Evolutionary conservation across 1,284 basidiomycete genomes (phyloP).

Genomic region (Naganishia sp.): DNA sequence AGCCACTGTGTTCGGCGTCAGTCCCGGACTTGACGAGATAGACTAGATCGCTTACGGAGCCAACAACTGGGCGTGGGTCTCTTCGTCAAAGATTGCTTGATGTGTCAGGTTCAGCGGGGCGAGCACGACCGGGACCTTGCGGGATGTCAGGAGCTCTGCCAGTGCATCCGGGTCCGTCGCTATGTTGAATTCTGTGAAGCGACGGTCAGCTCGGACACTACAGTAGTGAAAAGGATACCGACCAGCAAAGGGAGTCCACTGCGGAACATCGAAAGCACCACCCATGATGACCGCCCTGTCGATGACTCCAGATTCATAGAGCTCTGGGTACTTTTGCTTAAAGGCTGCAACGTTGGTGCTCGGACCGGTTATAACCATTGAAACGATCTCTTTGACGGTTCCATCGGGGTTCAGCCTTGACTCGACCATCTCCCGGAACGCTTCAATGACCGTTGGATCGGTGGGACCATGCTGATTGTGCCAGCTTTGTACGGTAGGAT

Average conservation of each 20-base stretch:
- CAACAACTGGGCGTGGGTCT: constrained; percentile 24
- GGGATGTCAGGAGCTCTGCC: constrained; percentile 25
- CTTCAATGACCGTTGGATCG: constrained; percentile 5
- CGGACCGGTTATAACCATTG: constrained; percentile 31
- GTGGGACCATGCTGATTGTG: constrained; percentile 15
- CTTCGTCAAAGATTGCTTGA: constrained; percentile 30
- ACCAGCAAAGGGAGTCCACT: constrained; percentile 33
- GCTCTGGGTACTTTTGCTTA: constrained; percentile 13
- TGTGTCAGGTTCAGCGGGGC: constrained; percentile 30
- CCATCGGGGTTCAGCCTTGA: constrained; percentile 18
- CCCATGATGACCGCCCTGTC: constrained; percentile 32
- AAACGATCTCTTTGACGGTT: constrained; percentile 17
- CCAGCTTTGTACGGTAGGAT: constrained; percentile 25
- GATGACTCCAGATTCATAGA: constrained; percentile 25
- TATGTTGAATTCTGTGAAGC: constrained; percentile 30
- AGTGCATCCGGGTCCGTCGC: constrained; percentile 32
- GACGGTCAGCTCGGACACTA: not conserved
- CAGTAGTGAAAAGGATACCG: not conserved
- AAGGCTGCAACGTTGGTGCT: constrained; percentile 31
- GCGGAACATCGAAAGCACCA: constrained; percentile 30
- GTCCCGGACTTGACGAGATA: not conserved
- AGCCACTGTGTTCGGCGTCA: not conserved
- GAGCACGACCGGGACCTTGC: constrained; percentile 28
- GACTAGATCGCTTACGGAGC: constrained; percentile 24
- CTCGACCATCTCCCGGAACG: constrained; percentile 20